Base-by-base conservation (phyloP, 352 stramenopile genomes). In the Globisporangium viniferum region DNA sequence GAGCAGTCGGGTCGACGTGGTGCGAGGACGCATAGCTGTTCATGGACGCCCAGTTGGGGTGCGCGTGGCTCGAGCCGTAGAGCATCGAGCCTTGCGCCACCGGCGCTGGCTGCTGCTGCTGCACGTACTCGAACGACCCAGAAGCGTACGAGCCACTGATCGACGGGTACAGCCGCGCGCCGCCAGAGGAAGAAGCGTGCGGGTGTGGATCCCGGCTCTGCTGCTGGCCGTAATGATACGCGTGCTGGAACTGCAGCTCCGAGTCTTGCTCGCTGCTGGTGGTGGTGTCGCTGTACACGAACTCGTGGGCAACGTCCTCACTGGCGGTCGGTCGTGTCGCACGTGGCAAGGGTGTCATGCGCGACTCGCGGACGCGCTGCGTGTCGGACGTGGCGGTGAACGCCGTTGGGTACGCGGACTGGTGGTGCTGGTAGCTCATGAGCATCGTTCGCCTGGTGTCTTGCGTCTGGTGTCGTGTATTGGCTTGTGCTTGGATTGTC, bases 391-490 rank as follows among this genome's bases (percentile, higher is more conserved):
- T 22, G 35, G 53, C 56, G 14, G 62, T 62, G 62, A 62, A 53
- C 24, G 53, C 31, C 22, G 62, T 3, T 10, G 62, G 62, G 41
- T n/a, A 48, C 41, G 41, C 4, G 53, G 10, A 44, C 24, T n/a
- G 59, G 41, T 22, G 41, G 5, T 58, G n/a, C 48, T 66, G 49
- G 62, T 53, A n/a, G 51, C 62, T 67, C 62, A 61, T 67, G 62
- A 67, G 62, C 62, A 67, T 67, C 3, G 49, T 62, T 7, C 29
- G 29, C 29, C 29, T 31, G 51, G n/a, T 22, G 39, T 35, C 18
- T 35, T 53, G 35, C 29, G 33, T 31, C 29, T 31, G 29, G 29
- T 31, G 29, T 31, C 29, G 29, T 31, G 29, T n/a, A n/a, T n/a
- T 31, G 29, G 29, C 29, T 31, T 31, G 29, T 8, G 35, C 12